Evolutionary conservation across 768 basidiomycete species (phyloP).

Genomic region (Coprinopsis sp.): DNA sequence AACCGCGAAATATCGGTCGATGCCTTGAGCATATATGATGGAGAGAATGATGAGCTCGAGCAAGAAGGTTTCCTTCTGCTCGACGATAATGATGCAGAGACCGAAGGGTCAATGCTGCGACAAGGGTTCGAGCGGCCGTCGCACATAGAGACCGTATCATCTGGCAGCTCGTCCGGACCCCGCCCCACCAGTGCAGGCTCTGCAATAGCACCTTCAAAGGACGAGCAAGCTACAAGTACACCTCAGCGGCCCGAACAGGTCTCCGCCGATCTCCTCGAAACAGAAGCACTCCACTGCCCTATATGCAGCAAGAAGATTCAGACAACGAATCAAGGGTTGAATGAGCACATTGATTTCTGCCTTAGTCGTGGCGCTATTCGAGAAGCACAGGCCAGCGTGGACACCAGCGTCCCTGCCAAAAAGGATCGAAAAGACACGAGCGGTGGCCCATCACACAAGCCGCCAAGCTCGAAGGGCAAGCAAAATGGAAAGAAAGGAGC

Average conservation of each 20-base stretch:
- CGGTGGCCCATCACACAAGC: constrained; percentile 1
- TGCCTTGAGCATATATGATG: constrained; percentile 16
- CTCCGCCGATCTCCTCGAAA: neutral
- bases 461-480: neutral
- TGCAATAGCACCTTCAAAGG: too few species aligned
- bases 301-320: constrained; percentile 59
- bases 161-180: too few species aligned
- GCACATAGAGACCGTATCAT: too few species aligned
- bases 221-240: too few species aligned
- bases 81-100: too few species aligned
- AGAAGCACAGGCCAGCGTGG: constrained; percentile 49
- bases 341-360: constrained; percentile 88
- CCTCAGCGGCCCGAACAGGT: too few species aligned
- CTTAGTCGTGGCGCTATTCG: constrained; percentile 73
- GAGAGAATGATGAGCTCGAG: constrained; percentile 18
- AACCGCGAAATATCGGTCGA: constrained; percentile 21
- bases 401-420: neutral
- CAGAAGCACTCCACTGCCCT: constrained; percentile 46
- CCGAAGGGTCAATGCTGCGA: too few species aligned
- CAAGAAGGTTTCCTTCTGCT: constrained; percentile 15
- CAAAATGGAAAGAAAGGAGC: constrained; percentile 3
- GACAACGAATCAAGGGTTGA: constrained; percentile 73
- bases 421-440: constrained; percentile 1
- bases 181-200: too few species aligned
- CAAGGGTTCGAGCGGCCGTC: too few species aligned